Percentiles rank a stretch among this genome's conserved stretches.
Evolutionary conservation across 495 filamentous ascomycete species (phyloP).

Genomic region (Parmelia sp.): DNA sequence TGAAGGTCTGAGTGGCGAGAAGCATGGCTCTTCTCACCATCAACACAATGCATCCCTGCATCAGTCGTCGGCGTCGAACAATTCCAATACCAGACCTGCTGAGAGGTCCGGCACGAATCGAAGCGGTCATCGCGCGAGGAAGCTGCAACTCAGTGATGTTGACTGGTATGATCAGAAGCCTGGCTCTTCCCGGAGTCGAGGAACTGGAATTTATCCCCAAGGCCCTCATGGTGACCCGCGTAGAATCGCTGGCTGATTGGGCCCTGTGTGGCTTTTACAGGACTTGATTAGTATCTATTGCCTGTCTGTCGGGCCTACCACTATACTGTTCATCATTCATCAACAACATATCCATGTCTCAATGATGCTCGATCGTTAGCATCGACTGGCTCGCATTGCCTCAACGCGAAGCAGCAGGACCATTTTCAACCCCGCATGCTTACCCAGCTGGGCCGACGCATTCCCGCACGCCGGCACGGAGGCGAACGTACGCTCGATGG

Average conservation of each 20-base stretch:
- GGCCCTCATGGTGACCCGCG: conserved; percentile 8
- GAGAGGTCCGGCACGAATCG: conserved; percentile 70
- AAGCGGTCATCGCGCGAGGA: conserved; percentile 74
- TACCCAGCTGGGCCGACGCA: not conserved
- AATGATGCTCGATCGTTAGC: not conserved
- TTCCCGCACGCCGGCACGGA: not conserved
- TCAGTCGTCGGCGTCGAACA: conserved; percentile 25
- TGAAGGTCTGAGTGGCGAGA: conserved; percentile 28
- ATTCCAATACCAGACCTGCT: conserved; percentile 25
- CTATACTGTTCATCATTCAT: not conserved
- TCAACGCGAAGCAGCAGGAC: not conserved
- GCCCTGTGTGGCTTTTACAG: conserved; percentile 19
- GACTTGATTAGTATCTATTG: conserved; percentile 19
- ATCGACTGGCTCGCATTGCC: not conserved
- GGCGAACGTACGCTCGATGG: not conserved
- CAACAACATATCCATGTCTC: not conserved
- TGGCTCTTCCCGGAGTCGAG: conserved; percentile 18
- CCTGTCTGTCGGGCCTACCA: not conserved
- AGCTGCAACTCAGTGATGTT: conserved; percentile 91
- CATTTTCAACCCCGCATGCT: not conserved
- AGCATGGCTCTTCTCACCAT: conserved; percentile 22
- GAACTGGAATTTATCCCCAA: conserved; percentile 5
- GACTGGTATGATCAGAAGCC: conserved; percentile 69
- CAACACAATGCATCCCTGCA: conserved; percentile 27
- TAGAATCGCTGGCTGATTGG: conserved; percentile 20